Conservation (phyloP, 2,329 filamentous ascomycete genomes). For the Epichloe gansuensis region DNA sequence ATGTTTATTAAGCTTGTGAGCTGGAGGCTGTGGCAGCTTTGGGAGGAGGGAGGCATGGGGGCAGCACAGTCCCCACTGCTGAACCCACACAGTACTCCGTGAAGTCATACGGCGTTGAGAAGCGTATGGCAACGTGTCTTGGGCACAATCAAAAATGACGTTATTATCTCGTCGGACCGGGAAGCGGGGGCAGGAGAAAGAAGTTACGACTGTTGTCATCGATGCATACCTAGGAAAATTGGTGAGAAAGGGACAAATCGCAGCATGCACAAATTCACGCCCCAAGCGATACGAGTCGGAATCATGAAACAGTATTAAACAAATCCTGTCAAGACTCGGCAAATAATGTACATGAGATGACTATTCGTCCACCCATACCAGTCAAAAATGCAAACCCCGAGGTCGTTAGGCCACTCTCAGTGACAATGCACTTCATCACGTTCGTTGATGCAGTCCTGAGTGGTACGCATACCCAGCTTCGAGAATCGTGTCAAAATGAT, state of each 20-base stretch:
- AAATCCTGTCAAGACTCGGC: constrained; percentile 1
- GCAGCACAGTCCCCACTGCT: background rate
- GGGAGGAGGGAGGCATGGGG: no score
- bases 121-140: no score
- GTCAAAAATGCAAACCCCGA: background rate
- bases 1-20: background rate
- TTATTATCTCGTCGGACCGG: no score
- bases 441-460: constrained; percentile 1
- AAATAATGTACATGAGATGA: constrained; percentile 1
- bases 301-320: background rate
- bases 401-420: background rate
- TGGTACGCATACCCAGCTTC: background rate
- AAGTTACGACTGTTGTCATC: no score
- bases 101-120: background rate
- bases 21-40: background rate
- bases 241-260: no score
- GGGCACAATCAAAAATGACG: no score
- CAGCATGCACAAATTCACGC: no score
- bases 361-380: background rate
- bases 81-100: background rate
- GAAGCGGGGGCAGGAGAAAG: no score
- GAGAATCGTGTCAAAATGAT: background rate
- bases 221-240: no score
- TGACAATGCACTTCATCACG: constrained; percentile 2
- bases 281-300: no score